phyloP scores from a whole-genome alignment of 2,329 filamentous ascomycete genomes.

The Sclerotinia glacialis region DNA sequence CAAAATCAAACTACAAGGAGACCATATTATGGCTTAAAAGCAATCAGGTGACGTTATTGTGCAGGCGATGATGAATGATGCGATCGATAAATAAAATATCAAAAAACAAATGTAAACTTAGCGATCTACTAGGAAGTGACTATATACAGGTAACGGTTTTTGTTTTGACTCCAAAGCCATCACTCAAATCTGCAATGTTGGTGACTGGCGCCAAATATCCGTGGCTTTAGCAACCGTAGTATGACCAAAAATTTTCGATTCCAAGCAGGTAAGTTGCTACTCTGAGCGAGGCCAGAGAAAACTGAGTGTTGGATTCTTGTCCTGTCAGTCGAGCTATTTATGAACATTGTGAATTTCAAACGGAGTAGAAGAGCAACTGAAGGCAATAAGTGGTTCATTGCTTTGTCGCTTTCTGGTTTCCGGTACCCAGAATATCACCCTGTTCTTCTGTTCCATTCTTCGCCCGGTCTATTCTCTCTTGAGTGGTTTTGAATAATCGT shows the following conservation, averaged over 20 bases:
- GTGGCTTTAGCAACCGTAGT: too few species aligned
- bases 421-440: constrained; percentile 11
- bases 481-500: constrained; percentile 37
- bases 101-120: too few species aligned
- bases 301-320: not conserved
- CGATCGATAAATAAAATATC: too few species aligned
- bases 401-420: constrained; percentile 9
- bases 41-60: too few species aligned
- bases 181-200: not conserved
- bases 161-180: too few species aligned
- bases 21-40: too few species aligned
- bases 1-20: too few species aligned
- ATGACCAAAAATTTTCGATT: not conserved
- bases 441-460: constrained; percentile 12
- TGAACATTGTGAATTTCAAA: not conserved
- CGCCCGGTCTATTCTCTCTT: constrained; percentile 20
- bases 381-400: not conserved
- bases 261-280: not conserved
- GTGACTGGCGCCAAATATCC: not conserved
- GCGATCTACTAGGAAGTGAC: too few species aligned
- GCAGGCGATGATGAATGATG: too few species aligned
- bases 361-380: too few species aligned
- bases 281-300: not conserved
- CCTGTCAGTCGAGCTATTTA: not conserved
- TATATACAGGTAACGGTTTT: too few species aligned